Conservation (phyloP, 2,329 filamentous ascomycete genomes). For the Botrytis sinoallii region DNA sequence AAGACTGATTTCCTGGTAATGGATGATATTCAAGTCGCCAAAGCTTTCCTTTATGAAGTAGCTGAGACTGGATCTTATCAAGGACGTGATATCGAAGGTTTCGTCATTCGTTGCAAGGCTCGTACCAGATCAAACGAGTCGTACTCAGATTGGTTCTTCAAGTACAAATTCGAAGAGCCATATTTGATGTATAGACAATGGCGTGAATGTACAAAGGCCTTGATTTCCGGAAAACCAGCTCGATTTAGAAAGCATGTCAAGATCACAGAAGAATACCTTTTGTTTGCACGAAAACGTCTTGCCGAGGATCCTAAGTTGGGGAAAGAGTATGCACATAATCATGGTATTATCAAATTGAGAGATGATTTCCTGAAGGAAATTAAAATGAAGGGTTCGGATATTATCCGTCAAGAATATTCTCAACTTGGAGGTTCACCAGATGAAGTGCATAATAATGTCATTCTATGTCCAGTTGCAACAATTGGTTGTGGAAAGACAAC, state of each 20-base stretch:
- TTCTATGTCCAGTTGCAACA: constrained; percentile 88
- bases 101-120: constrained; percentile 85
- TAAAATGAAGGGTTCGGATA: constrained; percentile 83
- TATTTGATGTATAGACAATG: constrained; percentile 99
- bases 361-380: constrained; percentile 83
- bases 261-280: constrained; percentile 88
- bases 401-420: constrained; percentile 71
- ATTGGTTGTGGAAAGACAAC: constrained; percentile 98
- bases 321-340: constrained; percentile 76
- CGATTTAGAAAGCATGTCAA: constrained; percentile 80
- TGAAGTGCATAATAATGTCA: constrained; percentile 63
- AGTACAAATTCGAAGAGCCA: constrained; percentile 99
- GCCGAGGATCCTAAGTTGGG: constrained; percentile 64
- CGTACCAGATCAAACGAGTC: constrained; percentile 48
- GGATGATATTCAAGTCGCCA: constrained; percentile 70
- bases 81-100: constrained; percentile 92
- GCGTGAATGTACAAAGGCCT: constrained; percentile 90
- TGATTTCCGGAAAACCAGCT: constrained; percentile 73
- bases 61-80: constrained; percentile 87
- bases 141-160: constrained; percentile 98
- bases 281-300: constrained; percentile 74
- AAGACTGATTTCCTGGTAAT: constrained; percentile 80
- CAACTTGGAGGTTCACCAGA: constrained; percentile 47
- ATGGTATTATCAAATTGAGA: constrained; percentile 89
- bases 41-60: constrained; percentile 75